Base-by-base conservation (phyloP, 129 eudicot genomes). In the Helianthus annuus region DNA sequence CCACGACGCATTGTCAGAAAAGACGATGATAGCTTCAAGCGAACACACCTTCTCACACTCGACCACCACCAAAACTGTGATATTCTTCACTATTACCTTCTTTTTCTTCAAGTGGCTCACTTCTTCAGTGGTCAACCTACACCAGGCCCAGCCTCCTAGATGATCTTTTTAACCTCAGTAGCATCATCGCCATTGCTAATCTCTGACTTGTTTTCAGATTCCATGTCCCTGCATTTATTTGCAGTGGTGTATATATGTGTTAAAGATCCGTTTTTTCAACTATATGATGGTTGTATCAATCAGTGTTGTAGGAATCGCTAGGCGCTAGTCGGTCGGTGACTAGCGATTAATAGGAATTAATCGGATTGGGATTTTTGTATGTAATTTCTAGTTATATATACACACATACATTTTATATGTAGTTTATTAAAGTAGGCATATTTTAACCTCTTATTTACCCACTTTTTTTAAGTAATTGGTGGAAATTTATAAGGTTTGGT, bases 151-250 rank as follows among this genome's bases (percentile, higher is more conserved):
- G 64, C 64, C 34, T 49, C 58, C 76, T 77, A 77, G 52, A 70
- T 53, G 56, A 62, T 39, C 22, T 69, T 22, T 40, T 64, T 34
- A 64, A 42, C 70, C 55, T 69, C 70, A 10, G 55, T 48, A 59
- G 38, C 11, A 14, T 69, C 11, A 14, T 69, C 59, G 12, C 48
- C 76, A 69, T 60, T 56, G 71, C 64, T 69, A 63, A 36, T 51
- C 48, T 61, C 66, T 2, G 48, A 44, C 65, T 62, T 76, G n/a
- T 70, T 42, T 54, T 39, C 71, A 7, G 29, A 32, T 61, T 70
- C 72, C 11, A 58, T 16, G 40, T 63, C 70, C 76, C 81, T 77
- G 71, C 76, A 62, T 6, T 70, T 53, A 45, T 51, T 51, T 4
- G 59, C 39, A 77, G 49, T 61, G 34, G 22, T 42, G 48, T 59